These are phyloP conservation scores for Amaranthus palmeri DNA, from an alignment of 148 eudicot species.

Conservation along the genomic window DNA sequence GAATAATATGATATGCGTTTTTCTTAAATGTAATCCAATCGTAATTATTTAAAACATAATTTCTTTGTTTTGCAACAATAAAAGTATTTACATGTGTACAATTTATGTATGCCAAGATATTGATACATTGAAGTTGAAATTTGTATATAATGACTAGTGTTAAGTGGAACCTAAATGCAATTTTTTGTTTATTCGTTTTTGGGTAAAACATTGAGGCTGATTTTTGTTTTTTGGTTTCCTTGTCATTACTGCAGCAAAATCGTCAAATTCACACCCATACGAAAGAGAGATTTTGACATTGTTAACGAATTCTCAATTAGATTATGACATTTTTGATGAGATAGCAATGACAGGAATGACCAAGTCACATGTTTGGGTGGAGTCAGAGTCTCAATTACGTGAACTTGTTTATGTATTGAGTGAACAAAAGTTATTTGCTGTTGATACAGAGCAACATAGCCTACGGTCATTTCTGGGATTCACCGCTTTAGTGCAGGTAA, in stretches of 20 bases:
- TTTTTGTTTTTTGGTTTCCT: conserved; percentile 2
- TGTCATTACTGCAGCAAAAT: conserved; percentile 31
- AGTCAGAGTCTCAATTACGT: conserved; percentile 54
- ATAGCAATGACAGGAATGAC: conserved; percentile 34
- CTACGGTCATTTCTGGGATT: conserved; percentile 83
- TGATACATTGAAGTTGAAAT: neutral
- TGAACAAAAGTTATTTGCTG: conserved; percentile 64
- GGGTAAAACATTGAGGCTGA: neutral
- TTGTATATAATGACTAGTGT: neutral
- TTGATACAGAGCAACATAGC: conserved; percentile 97
- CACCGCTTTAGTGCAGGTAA: conserved; percentile 86
- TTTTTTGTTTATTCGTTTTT: neutral
- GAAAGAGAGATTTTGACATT: conserved; percentile 49
- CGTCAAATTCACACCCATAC: conserved; percentile 57
- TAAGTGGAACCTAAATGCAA: neutral
- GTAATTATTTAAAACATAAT: too few species aligned
- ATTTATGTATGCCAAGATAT: neutral
- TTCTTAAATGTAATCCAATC: too few species aligned
- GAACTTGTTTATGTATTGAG: conserved; percentile 60
- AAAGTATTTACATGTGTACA: neutral
- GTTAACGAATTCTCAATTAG: conserved; percentile 40
- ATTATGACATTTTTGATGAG: conserved; percentile 33
- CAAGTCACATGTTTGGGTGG: conserved; percentile 63
- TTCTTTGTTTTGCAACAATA: too few species aligned
- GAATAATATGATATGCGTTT: too few species aligned